These are phyloP conservation scores for Paramecium biaurelia DNA, from an alignment of 73 alveolate species.

Conservation along the genomic window DNA sequence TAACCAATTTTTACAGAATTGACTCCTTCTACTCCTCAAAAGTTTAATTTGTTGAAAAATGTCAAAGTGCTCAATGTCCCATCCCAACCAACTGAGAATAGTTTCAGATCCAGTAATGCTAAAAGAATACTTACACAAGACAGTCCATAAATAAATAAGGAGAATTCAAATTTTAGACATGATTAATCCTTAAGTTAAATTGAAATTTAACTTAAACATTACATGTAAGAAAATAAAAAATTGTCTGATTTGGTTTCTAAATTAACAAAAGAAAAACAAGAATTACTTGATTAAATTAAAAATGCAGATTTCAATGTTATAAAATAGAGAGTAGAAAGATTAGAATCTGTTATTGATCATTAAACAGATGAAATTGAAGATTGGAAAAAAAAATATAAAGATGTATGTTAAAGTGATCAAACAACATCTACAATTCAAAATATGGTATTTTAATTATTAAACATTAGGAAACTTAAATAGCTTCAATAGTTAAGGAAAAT, in stretches of 20 bases:
- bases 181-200: background rate
- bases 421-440: background rate
- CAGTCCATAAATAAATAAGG: background rate
- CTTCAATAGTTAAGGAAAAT: background rate
- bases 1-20: background rate
- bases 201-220: background rate
- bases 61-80: background rate
- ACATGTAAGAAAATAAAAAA: background rate
- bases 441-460: background rate
- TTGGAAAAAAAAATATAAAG: constrained; percentile 29
- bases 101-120: background rate
- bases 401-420: background rate
- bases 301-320: background rate
- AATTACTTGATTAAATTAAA: background rate
- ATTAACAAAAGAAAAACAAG: background rate
- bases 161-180: background rate
- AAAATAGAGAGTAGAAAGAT: constrained; percentile 15
- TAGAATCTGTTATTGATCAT: constrained; percentile 1
- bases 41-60: background rate
- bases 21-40: background rate
- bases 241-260: background rate
- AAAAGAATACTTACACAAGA: background rate
- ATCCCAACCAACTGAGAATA: background rate
- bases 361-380: constrained; percentile 23
- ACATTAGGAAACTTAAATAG: background rate